Evolutionary conservation across 2,329 filamentous ascomycete species (phyloP).

Genomic region (Colletotrichum sp.): DNA sequence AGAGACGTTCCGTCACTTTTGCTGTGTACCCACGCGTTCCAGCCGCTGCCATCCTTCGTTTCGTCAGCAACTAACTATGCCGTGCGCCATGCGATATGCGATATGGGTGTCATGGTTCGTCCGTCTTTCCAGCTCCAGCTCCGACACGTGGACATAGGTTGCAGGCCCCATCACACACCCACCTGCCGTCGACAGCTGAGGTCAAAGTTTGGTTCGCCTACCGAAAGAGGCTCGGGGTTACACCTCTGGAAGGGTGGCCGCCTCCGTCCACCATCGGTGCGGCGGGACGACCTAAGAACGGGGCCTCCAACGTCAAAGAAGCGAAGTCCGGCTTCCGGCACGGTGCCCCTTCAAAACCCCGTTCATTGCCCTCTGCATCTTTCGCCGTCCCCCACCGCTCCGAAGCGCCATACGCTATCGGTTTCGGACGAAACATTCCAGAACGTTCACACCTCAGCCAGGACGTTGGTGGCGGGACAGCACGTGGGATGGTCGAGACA

Average conservation of each 20-base stretch:
- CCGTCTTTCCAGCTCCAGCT: background rate
- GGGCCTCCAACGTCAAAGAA: background rate
- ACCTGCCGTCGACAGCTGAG: background rate
- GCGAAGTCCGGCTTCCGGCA: background rate
- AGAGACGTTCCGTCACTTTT: background rate
- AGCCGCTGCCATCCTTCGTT: background rate
- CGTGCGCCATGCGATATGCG: background rate
- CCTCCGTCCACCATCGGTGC: background rate
- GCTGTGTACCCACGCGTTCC: background rate
- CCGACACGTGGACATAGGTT: background rate
- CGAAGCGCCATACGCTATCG: background rate
- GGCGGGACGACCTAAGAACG: background rate
- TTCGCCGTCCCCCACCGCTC: background rate
- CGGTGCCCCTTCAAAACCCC: background rate
- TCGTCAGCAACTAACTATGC: background rate
- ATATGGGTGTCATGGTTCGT: background rate
- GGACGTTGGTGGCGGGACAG: background rate
- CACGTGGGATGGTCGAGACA: conserved; percentile 1
- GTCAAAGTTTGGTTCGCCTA: background rate
- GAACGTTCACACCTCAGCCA: background rate
- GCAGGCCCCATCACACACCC: background rate
- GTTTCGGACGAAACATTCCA: background rate
- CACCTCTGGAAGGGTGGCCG: background rate
- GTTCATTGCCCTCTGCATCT: background rate
- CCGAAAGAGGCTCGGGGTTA: background rate